phyloP scores from a whole-genome alignment of 176 grass and related monocot genomes.

The Aegilops bicornis region DNA sequence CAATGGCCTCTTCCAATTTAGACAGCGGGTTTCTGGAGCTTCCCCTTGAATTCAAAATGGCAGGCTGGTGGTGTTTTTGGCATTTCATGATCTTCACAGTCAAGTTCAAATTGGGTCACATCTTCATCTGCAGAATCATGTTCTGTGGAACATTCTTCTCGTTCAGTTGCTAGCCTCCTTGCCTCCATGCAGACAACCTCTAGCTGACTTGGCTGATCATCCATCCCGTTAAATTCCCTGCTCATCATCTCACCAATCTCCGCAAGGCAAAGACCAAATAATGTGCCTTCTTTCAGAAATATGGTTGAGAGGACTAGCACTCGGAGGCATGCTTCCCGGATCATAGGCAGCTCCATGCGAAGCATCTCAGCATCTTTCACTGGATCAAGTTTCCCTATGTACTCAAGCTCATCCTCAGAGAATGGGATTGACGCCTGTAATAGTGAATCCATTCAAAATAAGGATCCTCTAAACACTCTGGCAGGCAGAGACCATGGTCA shows the following conservation, averaged over 20 bases:
- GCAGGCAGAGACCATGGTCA: constrained; percentile 86
- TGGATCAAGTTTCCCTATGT: constrained; percentile 78
- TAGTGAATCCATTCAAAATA: constrained; percentile 99
- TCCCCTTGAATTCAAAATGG: constrained; percentile 47
- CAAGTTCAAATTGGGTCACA: constrained; percentile 68
- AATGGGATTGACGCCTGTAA: constrained; percentile 82
- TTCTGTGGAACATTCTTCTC: constrained; percentile 50
- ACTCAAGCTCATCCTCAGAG: constrained; percentile 74
- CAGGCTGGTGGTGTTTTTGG: constrained; percentile 31
- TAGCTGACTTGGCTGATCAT: constrained; percentile 83
- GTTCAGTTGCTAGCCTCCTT: constrained; percentile 60
- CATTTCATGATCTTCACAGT: constrained; percentile 48
- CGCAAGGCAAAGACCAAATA: constrained; percentile 76
- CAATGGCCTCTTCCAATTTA: constrained; percentile 60
- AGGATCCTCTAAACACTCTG: constrained; percentile 88
- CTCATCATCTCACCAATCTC: constrained; percentile 97
- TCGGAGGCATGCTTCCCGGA: constrained; percentile 82
- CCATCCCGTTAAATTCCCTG: constrained; percentile 59
- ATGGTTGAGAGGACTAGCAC: constrained; percentile 81
- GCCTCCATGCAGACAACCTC: constrained; percentile 87
- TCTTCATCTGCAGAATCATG: constrained; percentile 51
- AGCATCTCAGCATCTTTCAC: constrained; percentile 81
- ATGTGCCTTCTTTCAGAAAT: constrained; percentile 80
- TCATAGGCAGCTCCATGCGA: constrained; percentile 77
- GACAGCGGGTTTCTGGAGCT: constrained; percentile 54